A percentile compares a stretch with the other conserved stretches of the same genome.
Evolutionary conservation across 768 basidiomycete genomes (phyloP).

Genomic region (Termitomyces sp.): DNA sequence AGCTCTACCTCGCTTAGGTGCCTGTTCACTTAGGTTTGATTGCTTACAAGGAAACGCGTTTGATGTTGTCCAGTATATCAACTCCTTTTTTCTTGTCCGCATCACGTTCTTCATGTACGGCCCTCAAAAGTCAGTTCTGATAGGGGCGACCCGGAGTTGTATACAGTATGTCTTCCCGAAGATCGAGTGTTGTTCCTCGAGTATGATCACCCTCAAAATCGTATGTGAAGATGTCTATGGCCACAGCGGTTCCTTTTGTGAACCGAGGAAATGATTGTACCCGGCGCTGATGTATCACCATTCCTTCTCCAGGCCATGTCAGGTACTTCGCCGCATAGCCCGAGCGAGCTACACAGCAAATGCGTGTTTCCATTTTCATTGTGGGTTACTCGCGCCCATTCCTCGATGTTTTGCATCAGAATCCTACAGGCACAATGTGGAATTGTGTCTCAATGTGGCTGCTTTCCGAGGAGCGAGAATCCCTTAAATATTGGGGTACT

Average conservation of each 20-base stretch:
- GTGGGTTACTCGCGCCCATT: neutral
- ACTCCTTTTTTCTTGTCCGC: neutral
- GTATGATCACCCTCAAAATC: neutral
- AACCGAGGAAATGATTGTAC: neutral
- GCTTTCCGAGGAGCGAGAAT: neutral
- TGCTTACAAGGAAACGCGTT: neutral
- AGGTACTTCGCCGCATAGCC: neutral
- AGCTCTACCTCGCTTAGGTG: neutral
- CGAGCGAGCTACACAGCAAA: neutral
- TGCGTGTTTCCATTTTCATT: neutral
- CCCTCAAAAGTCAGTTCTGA: neutral
- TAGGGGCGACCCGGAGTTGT: neutral
- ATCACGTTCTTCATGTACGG: neutral
- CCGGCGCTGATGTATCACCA: neutral
- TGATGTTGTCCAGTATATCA: neutral
- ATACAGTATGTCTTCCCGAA: neutral
- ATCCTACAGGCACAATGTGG: neutral
- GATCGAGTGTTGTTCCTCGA: neutral
- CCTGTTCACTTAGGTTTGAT: neutral
- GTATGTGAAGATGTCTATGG: neutral
- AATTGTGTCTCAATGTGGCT: neutral
- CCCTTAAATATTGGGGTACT: neutral
- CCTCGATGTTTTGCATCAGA: neutral
- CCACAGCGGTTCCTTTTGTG: neutral
- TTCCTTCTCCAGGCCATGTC: neutral